Conservation (phyloP, 2,329 filamentous ascomycete genomes). For the Aureobasidium sp. region DNA sequence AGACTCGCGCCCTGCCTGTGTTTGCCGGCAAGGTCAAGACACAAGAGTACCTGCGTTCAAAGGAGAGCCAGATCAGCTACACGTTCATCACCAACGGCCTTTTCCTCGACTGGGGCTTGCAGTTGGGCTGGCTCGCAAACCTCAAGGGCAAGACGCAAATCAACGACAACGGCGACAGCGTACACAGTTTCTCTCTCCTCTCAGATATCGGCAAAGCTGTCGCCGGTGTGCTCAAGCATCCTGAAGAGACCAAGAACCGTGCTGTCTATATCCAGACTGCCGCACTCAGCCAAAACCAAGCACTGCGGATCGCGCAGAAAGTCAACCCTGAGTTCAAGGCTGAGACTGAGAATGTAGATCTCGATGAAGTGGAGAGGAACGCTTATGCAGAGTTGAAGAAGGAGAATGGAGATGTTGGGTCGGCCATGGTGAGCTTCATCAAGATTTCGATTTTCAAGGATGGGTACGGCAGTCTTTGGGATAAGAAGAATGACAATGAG, state of each 20-base stretch:
- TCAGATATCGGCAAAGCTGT: constrained; percentile 30
- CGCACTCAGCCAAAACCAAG: constrained; percentile 31
- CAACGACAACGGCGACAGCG: constrained; percentile 31
- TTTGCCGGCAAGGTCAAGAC: constrained; percentile 32
- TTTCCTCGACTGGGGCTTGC: constrained; percentile 34
- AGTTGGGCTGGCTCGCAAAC: constrained; percentile 28
- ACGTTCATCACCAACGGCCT: constrained; percentile 31
- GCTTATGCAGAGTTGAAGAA: constrained; percentile 26
- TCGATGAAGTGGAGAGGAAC: constrained; percentile 27
- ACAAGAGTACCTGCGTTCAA: constrained; percentile 30
- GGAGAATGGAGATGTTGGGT: constrained; percentile 18
- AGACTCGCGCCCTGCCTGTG: constrained; percentile 29
- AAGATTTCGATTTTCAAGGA: constrained; percentile 24
- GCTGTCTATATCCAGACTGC: constrained; percentile 33
- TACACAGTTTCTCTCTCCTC: constrained; percentile 29
- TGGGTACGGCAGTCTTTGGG: constrained; percentile 29
- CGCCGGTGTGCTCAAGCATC: constrained; percentile 28
- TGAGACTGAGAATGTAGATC: constrained; percentile 19
- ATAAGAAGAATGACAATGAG: constrained; percentile 30
- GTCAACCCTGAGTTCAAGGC: constrained; percentile 17
- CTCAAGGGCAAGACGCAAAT: constrained; percentile 25
- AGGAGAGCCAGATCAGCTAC: constrained; percentile 28
- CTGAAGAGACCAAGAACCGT: constrained; percentile 31
- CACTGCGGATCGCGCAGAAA: constrained; percentile 31
- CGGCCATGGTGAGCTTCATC: constrained; percentile 27